Conservation (phyloP, 805 yeast genomes). For the Wickerhamiella domercqiae region DNA sequence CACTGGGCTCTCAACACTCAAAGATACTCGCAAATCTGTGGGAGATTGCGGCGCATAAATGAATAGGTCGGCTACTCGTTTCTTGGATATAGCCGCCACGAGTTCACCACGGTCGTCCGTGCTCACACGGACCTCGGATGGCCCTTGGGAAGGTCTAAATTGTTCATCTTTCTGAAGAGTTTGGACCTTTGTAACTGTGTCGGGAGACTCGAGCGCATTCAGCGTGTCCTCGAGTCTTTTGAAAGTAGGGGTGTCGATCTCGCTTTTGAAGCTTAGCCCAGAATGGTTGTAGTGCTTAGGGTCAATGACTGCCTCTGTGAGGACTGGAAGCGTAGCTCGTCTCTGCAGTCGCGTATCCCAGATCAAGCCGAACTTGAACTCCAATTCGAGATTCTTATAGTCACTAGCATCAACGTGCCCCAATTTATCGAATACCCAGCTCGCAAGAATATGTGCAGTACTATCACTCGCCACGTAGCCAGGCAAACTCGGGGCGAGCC, state of each 20-base stretch:
- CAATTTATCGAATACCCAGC: constrained; percentile 78
- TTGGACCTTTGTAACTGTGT: constrained; percentile 7
- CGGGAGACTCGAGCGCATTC: constrained; percentile 9
- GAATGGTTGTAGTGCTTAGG: constrained; percentile 17
- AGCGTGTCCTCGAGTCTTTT: constrained; percentile 15
- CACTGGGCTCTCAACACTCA: constrained; percentile 65
- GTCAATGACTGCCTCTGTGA: constrained; percentile 22
- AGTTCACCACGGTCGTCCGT: constrained; percentile 18
- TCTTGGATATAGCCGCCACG: constrained; percentile 56
- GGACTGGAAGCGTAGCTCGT: constrained; percentile 20
- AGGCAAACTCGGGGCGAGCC: constrained; percentile 40
- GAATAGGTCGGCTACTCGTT: constrained; percentile 55
- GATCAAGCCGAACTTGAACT: constrained; percentile 24
- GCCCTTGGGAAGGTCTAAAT: constrained; percentile 5
- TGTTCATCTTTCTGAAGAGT: constrained; percentile 11
- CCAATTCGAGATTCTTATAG: constrained; percentile 31
- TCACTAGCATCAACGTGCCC: constrained; percentile 21
- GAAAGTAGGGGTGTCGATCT: constrained; percentile 17
- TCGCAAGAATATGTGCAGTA: constrained; percentile 63
- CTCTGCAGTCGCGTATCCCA: constrained; percentile 17
- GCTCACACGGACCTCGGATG: constrained; percentile 18
- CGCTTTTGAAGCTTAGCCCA: constrained; percentile 19
- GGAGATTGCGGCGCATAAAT: constrained; percentile 61
- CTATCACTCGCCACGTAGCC: constrained; percentile 71
- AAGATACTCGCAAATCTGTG: constrained; percentile 61